Percentiles rank a stretch among this genome's conserved stretches.
phyloP scores from a whole-genome alignment of 2,329 filamentous ascomycete species.

The Penicillium verrucosum region DNA sequence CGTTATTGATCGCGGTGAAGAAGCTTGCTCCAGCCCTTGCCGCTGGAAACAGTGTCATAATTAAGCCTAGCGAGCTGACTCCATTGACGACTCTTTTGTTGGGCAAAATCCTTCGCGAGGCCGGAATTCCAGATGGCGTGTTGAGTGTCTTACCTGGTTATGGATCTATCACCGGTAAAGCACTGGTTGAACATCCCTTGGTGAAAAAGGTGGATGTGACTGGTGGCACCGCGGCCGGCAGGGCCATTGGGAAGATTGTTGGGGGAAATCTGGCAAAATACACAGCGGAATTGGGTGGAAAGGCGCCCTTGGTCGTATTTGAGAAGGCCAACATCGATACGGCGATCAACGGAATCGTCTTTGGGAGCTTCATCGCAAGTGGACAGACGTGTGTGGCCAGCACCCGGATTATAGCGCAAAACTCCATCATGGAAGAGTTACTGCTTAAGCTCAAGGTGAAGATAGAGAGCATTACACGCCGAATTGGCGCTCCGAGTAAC shows the following conservation, averaged over 20 bases:
- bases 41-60: constrained; percentile 40
- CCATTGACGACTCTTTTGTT: constrained; percentile 44
- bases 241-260: constrained; percentile 31
- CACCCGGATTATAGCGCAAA: constrained; percentile 53
- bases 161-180: constrained; percentile 46
- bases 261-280: constrained; percentile 35
- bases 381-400: constrained; percentile 58
- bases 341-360: constrained; percentile 34
- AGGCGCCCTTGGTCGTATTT: constrained; percentile 37
- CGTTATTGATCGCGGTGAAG: constrained; percentile 37
- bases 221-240: constrained; percentile 33
- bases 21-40: constrained; percentile 42
- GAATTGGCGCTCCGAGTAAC: constrained; percentile 18
- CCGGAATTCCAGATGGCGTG: constrained; percentile 44
- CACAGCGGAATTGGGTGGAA: constrained; percentile 39
- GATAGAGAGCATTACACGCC: constrained; percentile 45
- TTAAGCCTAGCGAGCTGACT: constrained; percentile 43
- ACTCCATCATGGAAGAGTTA: constrained; percentile 39
- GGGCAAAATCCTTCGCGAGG: constrained; percentile 41
- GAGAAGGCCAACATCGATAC: constrained; percentile 31
- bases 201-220: constrained; percentile 38
- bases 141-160: constrained; percentile 52
- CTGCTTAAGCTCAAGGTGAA: constrained; percentile 41
- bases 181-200: constrained; percentile 28
- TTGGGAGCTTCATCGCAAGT: constrained; percentile 51